Evolutionary conservation across 164 flowering plant genomes (phyloP).

Genomic region (Vitis labrusca): DNA sequence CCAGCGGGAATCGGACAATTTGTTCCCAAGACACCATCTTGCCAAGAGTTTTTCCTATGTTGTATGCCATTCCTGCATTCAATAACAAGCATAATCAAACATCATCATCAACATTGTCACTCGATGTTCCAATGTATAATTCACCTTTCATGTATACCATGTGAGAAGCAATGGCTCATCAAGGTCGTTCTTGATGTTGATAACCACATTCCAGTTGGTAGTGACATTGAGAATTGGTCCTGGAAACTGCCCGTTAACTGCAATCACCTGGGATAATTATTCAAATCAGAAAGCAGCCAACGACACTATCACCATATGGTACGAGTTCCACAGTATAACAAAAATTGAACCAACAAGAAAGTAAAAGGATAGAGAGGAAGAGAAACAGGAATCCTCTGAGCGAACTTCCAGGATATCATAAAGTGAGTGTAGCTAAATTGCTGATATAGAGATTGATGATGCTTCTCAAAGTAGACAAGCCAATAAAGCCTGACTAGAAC

Average conservation of each 20-base stretch:
- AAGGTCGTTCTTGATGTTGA: constrained; percentile 81
- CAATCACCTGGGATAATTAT: constrained; percentile 64
- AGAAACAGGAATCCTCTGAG: too few relatives aligned
- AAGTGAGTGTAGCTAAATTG: too few relatives aligned
- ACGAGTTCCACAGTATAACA: too few relatives aligned
- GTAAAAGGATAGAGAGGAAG: too few relatives aligned
- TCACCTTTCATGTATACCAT: constrained; percentile 46
- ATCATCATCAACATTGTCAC: neutral
- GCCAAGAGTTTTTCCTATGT: constrained; percentile 92
- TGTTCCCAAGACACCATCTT: constrained; percentile 94
- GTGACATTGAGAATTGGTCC: constrained; percentile 89
- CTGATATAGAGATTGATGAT: too few relatives aligned
- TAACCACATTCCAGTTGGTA: constrained; percentile 92
- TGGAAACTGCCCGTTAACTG: constrained; percentile 79
- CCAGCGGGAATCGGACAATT: constrained; percentile 93
- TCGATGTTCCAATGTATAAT: neutral
- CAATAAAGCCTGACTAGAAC: too few relatives aligned
- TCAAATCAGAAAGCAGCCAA: too few relatives aligned
- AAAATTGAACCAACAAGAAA: too few relatives aligned
- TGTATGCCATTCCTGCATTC: constrained; percentile 87
- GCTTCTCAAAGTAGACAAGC: too few relatives aligned
- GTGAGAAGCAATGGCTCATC: constrained; percentile 91
- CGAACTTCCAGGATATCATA: too few relatives aligned
- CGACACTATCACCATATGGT: too few relatives aligned
- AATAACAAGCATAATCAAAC: constrained; percentile 15